phyloP scores from a whole-genome alignment of 1,284 basidiomycete species.

The Leccinum cinnamomeum region DNA sequence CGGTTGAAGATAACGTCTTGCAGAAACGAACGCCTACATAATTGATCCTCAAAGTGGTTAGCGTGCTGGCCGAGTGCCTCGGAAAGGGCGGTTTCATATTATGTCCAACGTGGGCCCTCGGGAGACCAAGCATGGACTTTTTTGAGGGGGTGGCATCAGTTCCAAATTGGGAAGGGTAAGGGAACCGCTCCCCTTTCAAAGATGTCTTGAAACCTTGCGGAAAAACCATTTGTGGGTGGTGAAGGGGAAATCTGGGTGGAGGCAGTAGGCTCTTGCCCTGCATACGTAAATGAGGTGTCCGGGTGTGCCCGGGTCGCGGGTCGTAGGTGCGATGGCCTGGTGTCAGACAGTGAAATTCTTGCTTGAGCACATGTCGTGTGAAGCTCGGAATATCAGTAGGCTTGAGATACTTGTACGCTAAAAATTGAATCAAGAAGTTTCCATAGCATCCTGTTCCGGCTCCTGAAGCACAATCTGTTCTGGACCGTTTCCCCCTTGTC shows the following conservation, averaged over 20 bases:
- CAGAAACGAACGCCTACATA: not conserved
- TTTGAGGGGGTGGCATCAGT: not conserved
- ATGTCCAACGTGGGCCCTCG: not conserved
- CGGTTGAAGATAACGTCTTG: conserved; percentile 1
- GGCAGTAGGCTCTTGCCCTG: not conserved
- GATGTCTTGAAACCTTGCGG: not conserved
- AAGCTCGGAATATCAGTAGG: not conserved
- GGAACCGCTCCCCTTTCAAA: not conserved
- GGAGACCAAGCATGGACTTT: conserved; percentile 2
- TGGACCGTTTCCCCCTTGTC: conserved; percentile 6
- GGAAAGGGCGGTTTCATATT: not conserved
- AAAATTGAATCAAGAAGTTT: conserved; percentile 18
- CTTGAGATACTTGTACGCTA: not conserved
- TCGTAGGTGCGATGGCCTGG: not conserved
- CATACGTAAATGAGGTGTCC: not conserved
- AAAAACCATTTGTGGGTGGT: not conserved
- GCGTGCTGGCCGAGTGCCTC: conserved; percentile 1
- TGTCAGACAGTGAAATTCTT: conserved; percentile 2
- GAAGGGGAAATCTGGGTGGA: not conserved
- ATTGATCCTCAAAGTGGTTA: not conserved
- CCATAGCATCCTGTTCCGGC: conserved; percentile 38
- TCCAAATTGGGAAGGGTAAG: not conserved
- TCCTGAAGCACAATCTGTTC: conserved; percentile 38
- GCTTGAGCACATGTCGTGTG: not conserved
- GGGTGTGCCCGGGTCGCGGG: not conserved